Evolutionary conservation across 371 early-diverging fungal species (phyloP).

Genomic region (Mucor racemosus): DNA sequence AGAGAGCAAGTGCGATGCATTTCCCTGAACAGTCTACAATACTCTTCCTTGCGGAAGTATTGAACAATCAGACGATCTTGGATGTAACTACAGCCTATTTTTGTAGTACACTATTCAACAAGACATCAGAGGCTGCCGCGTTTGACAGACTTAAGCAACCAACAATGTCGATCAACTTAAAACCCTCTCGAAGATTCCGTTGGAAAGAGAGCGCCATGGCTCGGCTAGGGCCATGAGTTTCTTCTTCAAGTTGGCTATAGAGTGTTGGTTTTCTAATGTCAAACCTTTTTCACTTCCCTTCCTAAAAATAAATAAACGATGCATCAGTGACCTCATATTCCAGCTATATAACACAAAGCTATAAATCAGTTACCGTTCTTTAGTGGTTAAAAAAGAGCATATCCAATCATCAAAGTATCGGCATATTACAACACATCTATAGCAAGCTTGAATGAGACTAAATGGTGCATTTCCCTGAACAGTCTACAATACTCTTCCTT

Average conservation of each 20-base stretch:
- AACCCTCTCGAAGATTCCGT: neutral
- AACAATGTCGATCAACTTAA: neutral
- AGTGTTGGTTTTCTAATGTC: neutral
- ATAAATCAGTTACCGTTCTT: no score
- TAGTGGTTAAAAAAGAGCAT: no score
- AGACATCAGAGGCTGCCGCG: neutral
- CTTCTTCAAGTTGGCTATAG: neutral
- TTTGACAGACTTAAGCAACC: constrained; percentile 4
- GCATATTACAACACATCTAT: no score
- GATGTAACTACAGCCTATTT: neutral
- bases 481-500: no score
- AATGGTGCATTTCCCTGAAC: no score
- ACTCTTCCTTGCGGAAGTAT: constrained; percentile 9
- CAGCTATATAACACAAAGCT: no score
- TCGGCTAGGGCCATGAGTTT: constrained; percentile 6
- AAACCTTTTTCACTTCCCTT: no score
- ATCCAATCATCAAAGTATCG: no score
- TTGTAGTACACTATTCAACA: constrained; percentile 10
- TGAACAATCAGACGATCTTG: no score
- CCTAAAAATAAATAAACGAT: no score
- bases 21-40: constrained; percentile 13
- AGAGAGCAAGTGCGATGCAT: neutral
- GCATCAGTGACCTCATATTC: no score
- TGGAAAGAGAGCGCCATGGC: constrained; percentile 1
- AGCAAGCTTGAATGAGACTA: no score